These are phyloP conservation scores for Fusarium multiceps DNA, from an alignment of 2,329 filamentous ascomycete genomes.

Conservation along the genomic window DNA sequence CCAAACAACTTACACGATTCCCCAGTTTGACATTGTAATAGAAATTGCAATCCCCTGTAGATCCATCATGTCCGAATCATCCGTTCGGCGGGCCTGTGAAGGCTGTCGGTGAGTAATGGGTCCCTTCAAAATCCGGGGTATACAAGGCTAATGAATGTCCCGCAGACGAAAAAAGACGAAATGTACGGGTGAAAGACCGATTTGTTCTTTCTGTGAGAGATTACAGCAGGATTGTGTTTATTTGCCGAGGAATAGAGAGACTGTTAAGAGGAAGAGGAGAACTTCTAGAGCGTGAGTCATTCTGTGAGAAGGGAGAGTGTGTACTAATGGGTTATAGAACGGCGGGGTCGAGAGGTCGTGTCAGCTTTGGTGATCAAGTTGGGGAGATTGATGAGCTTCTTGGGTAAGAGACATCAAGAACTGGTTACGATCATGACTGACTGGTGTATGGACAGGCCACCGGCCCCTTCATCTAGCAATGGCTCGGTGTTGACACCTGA, in stretches of 20 bases:
- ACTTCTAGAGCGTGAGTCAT: conserved; percentile 20
- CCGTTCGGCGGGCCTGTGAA: conserved; percentile 30
- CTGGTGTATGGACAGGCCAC: neutral
- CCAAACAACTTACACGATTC: neutral
- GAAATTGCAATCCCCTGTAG: neutral
- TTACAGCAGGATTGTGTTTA: conserved; percentile 34
- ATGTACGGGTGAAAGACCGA: conserved; percentile 36
- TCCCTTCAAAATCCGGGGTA: neutral
- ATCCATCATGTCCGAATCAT: conserved; percentile 20
- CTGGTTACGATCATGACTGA: too few species aligned
- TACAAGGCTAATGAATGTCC: neutral
- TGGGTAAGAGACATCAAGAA: too few species aligned
- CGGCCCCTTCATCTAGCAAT: conserved; percentile 8
- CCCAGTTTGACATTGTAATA: neutral
- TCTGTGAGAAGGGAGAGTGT: fast-evolving
- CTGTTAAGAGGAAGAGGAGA: conserved; percentile 19
- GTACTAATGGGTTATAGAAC: neutral
- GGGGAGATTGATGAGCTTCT: conserved; percentile 24
- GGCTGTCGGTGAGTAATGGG: conserved; percentile 29
- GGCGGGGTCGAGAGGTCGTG: neutral
- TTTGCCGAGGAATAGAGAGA: conserved; percentile 27
- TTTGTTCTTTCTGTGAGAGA: conserved; percentile 39
- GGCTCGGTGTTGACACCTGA: conserved; percentile 20
- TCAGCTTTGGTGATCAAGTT: conserved; percentile 1
- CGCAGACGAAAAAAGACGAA: conserved; percentile 40